Evolutionary conservation across 2,329 filamentous ascomycete genomes (phyloP).

Genomic region (Penicillium sp.): DNA sequence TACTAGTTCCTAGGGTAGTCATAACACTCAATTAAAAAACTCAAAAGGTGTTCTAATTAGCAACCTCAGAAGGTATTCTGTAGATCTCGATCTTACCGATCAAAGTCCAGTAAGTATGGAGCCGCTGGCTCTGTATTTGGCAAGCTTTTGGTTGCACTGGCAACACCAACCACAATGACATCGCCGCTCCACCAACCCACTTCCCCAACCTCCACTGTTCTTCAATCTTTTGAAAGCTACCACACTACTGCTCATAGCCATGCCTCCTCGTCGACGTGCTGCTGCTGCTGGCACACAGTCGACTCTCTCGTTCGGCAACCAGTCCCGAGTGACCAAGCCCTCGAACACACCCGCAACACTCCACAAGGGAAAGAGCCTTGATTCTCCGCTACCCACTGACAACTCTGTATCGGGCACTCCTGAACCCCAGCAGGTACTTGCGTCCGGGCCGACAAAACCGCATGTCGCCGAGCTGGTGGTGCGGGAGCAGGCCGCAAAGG

Average conservation of each 20-base stretch:
- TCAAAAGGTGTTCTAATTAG: no score
- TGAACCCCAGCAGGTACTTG: constrained; percentile 26
- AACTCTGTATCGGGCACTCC: constrained; percentile 20
- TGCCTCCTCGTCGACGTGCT: constrained; percentile 42
- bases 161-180: constrained; percentile 3
- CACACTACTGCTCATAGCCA: constrained; percentile 15
- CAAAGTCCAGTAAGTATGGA: no score
- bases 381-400: constrained; percentile 31
- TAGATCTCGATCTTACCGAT: no score
- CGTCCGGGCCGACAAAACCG: constrained; percentile 27
- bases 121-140: no score
- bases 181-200: constrained; percentile 5
- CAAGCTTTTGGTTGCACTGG: constrained; percentile 4
- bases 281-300: constrained; percentile 46
- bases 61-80: no score
- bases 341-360: constrained; percentile 31
- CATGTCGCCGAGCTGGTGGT: constrained; percentile 35
- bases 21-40: no score
- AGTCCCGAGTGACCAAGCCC: constrained; percentile 56
- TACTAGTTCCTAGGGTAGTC: no score
- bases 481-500: constrained; percentile 49
- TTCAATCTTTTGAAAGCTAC: background rate
- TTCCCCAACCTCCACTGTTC: background rate
- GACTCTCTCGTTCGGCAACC: constrained; percentile 59
- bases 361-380: constrained; percentile 31